A percentile compares a stretch with the other conserved stretches of the same genome.
Evolutionary conservation across 2,329 filamentous ascomycete species (phyloP).

Genomic region (Exophiala calicioides): DNA sequence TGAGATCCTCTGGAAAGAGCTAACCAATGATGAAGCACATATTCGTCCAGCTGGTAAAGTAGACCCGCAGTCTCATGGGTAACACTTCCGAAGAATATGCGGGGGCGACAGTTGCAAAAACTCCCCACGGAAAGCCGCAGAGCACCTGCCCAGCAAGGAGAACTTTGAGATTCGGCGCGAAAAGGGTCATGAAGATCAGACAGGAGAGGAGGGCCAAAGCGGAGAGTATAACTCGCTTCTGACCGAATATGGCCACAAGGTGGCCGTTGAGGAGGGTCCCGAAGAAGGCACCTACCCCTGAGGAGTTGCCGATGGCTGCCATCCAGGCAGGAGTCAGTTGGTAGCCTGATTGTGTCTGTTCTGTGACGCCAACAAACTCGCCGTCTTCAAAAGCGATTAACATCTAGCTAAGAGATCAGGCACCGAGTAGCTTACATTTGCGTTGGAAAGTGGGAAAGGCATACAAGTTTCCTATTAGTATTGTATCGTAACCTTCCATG

Average conservation of each 20-base stretch:
- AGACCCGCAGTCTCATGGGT: slow-evolving; percentile 51
- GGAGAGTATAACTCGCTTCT: slow-evolving; percentile 59
- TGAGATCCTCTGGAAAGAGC: no score
- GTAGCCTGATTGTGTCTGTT: neutral
- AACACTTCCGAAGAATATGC: slow-evolving; percentile 65
- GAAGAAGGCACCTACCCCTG: slow-evolving; percentile 59
- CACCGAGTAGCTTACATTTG: slow-evolving; percentile 44
- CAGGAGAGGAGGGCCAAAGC: slow-evolving; percentile 60
- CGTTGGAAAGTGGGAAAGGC: slow-evolving; percentile 50
- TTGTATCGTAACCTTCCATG: slow-evolving; percentile 66
- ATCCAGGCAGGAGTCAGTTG: neutral
- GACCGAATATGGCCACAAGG: slow-evolving; percentile 62
- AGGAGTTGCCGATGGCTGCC: neutral
- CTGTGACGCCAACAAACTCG: slow-evolving; percentile 50
- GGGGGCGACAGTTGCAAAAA: slow-evolving; percentile 66
- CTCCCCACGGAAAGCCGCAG: slow-evolving; percentile 65
- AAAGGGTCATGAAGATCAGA: slow-evolving; percentile 61
- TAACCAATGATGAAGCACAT: slow-evolving; percentile 6
- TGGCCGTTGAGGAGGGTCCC: slow-evolving; percentile 62
- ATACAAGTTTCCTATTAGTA: slow-evolving; percentile 62
- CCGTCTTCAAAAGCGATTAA: no score
- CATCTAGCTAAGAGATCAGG: no score
- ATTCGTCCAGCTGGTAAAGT: slow-evolving; percentile 11
- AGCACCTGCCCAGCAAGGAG: slow-evolving; percentile 59
- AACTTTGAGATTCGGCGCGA: slow-evolving; percentile 46